Conservation (phyloP, 2,329 filamentous ascomycete genomes). For the Aspergillus pseudoterreus region DNA sequence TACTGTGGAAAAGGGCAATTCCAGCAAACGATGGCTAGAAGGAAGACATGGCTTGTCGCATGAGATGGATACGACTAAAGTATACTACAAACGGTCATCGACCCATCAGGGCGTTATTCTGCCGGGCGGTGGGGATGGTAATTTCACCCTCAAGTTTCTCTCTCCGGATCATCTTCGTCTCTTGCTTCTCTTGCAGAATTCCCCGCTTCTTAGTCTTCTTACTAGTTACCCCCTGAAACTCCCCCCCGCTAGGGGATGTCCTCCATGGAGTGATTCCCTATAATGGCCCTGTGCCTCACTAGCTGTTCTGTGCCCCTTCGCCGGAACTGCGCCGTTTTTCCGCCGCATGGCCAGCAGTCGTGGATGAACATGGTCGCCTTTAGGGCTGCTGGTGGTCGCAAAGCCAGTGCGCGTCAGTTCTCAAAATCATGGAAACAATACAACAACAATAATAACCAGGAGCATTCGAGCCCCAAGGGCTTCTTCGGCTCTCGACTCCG, state of each 20-base stretch:
- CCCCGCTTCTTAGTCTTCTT: slow-evolving; percentile 3
- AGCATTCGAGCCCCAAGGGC: slow-evolving; percentile 38
- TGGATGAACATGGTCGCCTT: slow-evolving; percentile 33
- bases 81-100: not conserved
- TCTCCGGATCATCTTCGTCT: slow-evolving; percentile 2
- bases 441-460: slow-evolving; percentile 35
- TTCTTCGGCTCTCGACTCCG: slow-evolving; percentile 57
- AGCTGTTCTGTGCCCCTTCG: slow-evolving; percentile 20
- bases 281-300: slow-evolving; percentile 34
- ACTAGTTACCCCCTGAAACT: not conserved
- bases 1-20: no score
- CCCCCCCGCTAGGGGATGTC: slow-evolving; percentile 14
- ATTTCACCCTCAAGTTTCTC: not conserved
- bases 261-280: slow-evolving; percentile 26
- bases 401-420: slow-evolving; percentile 30
- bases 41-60: no score
- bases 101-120: slow-evolving; percentile 9
- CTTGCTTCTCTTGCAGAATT: not conserved
- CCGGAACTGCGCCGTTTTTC: slow-evolving; percentile 15
- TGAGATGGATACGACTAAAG: no score
- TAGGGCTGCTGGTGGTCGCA: slow-evolving; percentile 27
- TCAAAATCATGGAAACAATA: slow-evolving; percentile 41
- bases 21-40: not conserved
- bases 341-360: not conserved
- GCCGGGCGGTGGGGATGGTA: slow-evolving; percentile 18